These are phyloP conservation scores for Paramecium octaurelia DNA, from an alignment of 73 alveolate genomes.

Conservation along the genomic window DNA sequence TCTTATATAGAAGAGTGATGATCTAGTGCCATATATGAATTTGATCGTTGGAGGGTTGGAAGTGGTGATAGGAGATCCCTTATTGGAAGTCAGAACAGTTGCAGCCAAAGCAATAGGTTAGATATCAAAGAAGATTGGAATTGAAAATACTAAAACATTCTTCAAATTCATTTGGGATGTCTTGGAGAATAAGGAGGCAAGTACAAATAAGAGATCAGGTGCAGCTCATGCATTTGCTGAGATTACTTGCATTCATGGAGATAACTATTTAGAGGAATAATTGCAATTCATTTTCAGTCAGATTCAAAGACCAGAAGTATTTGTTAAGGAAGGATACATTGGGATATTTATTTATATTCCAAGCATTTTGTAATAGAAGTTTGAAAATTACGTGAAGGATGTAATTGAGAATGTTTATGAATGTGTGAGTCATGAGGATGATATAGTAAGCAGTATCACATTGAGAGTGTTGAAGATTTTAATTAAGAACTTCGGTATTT, in stretches of 20 bases:
- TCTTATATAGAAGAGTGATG: slow-evolving; percentile 73
- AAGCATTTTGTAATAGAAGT: slow-evolving; percentile 63
- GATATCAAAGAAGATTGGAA: slow-evolving; percentile 70
- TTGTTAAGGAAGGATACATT: slow-evolving; percentile 70
- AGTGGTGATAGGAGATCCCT: slow-evolving; percentile 73
- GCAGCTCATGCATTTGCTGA: slow-evolving; percentile 85
- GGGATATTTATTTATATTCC: slow-evolving; percentile 72
- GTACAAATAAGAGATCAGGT: slow-evolving; percentile 70
- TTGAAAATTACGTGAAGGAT: slow-evolving; percentile 64
- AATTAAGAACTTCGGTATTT: slow-evolving; percentile 69
- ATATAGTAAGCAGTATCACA: slow-evolving; percentile 72
- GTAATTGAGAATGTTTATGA: slow-evolving; percentile 74
- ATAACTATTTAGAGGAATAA: slow-evolving; percentile 62
- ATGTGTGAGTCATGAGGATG: slow-evolving; percentile 75
- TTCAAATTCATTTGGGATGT: slow-evolving; percentile 59
- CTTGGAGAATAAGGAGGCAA: slow-evolving; percentile 46
- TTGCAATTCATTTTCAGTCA: slow-evolving; percentile 21
- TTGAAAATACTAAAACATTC: slow-evolving; percentile 58
- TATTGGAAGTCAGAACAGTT: slow-evolving; percentile 75
- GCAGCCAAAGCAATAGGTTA: slow-evolving; percentile 78
- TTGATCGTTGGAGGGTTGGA: slow-evolving; percentile 74
- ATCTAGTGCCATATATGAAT: slow-evolving; percentile 77
- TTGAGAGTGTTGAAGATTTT: slow-evolving; percentile 76
- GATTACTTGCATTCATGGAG: slow-evolving; percentile 68
- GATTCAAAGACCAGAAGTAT: slow-evolving; percentile 36